phyloP scores from a whole-genome alignment of 805 yeast genomes.

The Schizosaccharomyces octosporus region DNA sequence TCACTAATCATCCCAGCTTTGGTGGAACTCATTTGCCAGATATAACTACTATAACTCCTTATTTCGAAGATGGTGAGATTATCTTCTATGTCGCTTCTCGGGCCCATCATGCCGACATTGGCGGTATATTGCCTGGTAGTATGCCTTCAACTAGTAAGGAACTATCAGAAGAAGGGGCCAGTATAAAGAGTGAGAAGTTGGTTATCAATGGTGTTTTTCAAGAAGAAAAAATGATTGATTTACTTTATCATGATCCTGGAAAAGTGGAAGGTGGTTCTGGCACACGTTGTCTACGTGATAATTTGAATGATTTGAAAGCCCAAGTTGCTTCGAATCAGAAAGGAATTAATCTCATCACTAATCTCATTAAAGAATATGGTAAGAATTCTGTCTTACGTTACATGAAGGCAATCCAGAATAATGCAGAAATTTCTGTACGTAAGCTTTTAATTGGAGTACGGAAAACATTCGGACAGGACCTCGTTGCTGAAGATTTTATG shows the following conservation, averaged over 20 bases:
- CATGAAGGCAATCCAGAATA: constrained; percentile 61
- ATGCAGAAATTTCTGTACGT: constrained; percentile 53
- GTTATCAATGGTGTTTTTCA: constrained; percentile 53
- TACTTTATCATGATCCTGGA: constrained; percentile 52
- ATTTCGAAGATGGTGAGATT: constrained; percentile 30
- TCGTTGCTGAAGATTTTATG: constrained; percentile 40
- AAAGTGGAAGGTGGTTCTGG: constrained; percentile 72
- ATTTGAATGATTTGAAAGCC: constrained; percentile 61
- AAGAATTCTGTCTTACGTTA: constrained; percentile 36
- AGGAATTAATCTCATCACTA: constrained; percentile 43
- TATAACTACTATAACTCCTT: constrained; percentile 81
- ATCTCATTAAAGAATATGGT: constrained; percentile 38
- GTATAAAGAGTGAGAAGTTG: constrained; percentile 52
- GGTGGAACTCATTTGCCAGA: constrained; percentile 83
- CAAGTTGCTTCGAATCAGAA: constrained; percentile 74
- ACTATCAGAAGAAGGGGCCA: constrained; percentile 76
- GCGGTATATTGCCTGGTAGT: constrained; percentile 75
- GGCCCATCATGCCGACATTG: constrained; percentile 93
- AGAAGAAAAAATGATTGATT: constrained; percentile 36
- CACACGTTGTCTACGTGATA: constrained; percentile 60
- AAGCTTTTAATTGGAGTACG: constrained; percentile 23
- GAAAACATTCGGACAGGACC: constrained; percentile 15
- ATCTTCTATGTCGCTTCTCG: constrained; percentile 80
- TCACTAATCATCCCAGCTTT: constrained; percentile 57
- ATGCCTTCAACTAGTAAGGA: constrained; percentile 83